Evolutionary conservation across 1,284 basidiomycete genomes (phyloP).

Genomic region (Cerrena zonata): DNA sequence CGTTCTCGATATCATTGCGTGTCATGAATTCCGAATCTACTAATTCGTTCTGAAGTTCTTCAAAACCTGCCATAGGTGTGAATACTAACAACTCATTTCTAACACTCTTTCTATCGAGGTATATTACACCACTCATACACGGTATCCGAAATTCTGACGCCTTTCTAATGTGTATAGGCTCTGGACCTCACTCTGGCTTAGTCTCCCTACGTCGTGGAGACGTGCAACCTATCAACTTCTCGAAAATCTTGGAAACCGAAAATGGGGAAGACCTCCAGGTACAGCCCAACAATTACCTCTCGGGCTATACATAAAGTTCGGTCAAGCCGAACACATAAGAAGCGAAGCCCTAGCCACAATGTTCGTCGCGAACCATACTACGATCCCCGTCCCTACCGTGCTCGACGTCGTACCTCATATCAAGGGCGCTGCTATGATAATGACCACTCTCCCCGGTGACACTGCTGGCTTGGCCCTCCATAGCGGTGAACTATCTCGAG

Average conservation of each 20-base stretch:
- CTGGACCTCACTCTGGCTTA: not conserved
- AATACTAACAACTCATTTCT: not conserved
- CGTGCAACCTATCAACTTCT: not conserved
- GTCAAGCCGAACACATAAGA: not conserved
- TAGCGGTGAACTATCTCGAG: not conserved
- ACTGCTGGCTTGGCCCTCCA: not conserved
- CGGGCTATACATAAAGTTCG: not conserved
- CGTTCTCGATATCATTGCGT: not conserved
- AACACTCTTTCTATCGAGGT: not conserved
- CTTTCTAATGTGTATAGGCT: not conserved
- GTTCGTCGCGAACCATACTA: conserved; percentile 7
- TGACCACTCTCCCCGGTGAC: conserved; percentile 6
- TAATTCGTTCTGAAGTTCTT: not conserved
- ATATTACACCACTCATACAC: not conserved
- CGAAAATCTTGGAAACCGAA: not conserved
- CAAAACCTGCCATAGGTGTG: not conserved
- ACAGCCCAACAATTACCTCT: not conserved
- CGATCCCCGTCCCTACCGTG: conserved; percentile 14
- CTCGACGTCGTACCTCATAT: conserved; percentile 10
- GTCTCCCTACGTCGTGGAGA: not conserved
- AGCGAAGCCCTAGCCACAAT: not conserved
- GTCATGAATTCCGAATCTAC: not conserved
- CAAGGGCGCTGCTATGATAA: not conserved
- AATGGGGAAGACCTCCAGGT: not conserved
- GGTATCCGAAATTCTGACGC: not conserved